Evolutionary conservation across 202 grass and related monocot species (phyloP).

Genomic region (Panicum virgatum): DNA sequence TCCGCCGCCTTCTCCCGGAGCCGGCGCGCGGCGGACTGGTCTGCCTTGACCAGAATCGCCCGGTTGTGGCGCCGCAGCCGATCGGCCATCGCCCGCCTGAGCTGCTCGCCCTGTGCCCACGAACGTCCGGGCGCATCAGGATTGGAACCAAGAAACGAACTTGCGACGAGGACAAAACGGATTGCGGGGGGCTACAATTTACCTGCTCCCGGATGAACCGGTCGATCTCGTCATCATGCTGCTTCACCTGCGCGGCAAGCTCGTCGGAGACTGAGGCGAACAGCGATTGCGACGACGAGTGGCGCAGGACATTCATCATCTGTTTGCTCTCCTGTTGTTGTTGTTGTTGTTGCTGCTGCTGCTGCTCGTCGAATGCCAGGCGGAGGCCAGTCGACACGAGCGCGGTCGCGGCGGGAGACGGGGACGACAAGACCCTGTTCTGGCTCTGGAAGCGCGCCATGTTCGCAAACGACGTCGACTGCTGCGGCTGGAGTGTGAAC

Average conservation of each 20-base stretch:
- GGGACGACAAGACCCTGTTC: slow-evolving; percentile 37
- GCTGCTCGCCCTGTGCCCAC: slow-evolving; percentile 74
- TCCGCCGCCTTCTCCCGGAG: slow-evolving; percentile 69
- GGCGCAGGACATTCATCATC: slow-evolving; percentile 37
- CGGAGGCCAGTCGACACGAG: slow-evolving; percentile 84
- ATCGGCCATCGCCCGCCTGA: slow-evolving; percentile 68
- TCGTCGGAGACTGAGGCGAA: slow-evolving; percentile 58
- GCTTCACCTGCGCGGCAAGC: slow-evolving; percentile 60
- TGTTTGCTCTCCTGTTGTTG: slow-evolving; percentile 33
- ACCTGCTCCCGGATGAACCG: slow-evolving; percentile 79
- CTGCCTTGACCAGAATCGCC: slow-evolving; percentile 45
- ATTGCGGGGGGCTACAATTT: neutral
- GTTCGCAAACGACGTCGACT: slow-evolving; percentile 41
- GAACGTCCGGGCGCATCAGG: neutral
- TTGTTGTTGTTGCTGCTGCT: slow-evolving; percentile 39
- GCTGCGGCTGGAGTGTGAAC: slow-evolving; percentile 51
- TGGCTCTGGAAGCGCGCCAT: slow-evolving; percentile 42
- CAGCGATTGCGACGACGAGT: slow-evolving; percentile 25
- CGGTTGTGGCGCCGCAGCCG: slow-evolving; percentile 60
- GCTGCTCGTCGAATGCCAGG: slow-evolving; percentile 72
- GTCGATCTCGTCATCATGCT: slow-evolving; percentile 71
- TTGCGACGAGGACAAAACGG: neutral
- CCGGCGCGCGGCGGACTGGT: slow-evolving; percentile 50
- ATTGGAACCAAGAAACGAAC: neutral
- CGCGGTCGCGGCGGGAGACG: slow-evolving; percentile 35